Evolutionary conservation across 2,329 filamentous ascomycete species (phyloP).

Genomic region (Fusarium albosuccineum): DNA sequence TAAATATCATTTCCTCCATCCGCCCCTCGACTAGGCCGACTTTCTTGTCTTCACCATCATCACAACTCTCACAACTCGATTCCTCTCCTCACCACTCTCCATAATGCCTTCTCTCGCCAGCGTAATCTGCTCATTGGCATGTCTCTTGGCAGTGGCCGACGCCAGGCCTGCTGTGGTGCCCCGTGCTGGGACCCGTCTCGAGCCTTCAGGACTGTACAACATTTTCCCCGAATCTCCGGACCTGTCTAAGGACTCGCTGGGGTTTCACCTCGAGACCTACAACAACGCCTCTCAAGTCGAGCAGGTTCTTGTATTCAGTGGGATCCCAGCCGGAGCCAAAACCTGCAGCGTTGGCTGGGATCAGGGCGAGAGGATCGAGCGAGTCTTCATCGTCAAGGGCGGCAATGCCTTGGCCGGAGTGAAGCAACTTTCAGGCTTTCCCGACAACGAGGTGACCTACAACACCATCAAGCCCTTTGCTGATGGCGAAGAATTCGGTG

Average conservation of each 20-base stretch:
- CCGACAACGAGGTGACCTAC: constrained; percentile 37
- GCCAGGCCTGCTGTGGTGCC: too few species aligned
- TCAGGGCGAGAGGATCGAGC: constrained; percentile 53
- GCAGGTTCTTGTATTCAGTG: constrained; percentile 51
- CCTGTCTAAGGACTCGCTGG: constrained; percentile 23
- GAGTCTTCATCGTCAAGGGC: constrained; percentile 53
- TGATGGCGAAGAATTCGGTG: constrained; percentile 23
- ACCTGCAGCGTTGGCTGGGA: constrained; percentile 48
- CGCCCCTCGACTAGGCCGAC: too few species aligned
- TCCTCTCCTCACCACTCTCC: too few species aligned
- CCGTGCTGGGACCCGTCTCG: background rate
- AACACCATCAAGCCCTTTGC: constrained; percentile 42
- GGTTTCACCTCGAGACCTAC: constrained; percentile 42
- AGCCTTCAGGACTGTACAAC: constrained; percentile 16
- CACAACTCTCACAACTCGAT: too few species aligned
- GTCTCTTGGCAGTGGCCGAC: too few species aligned
- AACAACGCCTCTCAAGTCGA: constrained; percentile 42
- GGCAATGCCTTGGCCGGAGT: constrained; percentile 41
- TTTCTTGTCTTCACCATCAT: too few species aligned
- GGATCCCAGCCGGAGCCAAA: constrained; percentile 46
- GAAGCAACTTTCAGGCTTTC: constrained; percentile 45
- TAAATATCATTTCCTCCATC: too few species aligned
- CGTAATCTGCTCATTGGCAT: too few species aligned
- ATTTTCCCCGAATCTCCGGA: constrained; percentile 34
- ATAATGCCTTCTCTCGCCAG: too few species aligned